Percentiles rank a stretch among this genome's conserved stretches.
Evolutionary conservation across 2,329 filamentous ascomycete genomes (phyloP).

Genomic region (Xylaria sp.): DNA sequence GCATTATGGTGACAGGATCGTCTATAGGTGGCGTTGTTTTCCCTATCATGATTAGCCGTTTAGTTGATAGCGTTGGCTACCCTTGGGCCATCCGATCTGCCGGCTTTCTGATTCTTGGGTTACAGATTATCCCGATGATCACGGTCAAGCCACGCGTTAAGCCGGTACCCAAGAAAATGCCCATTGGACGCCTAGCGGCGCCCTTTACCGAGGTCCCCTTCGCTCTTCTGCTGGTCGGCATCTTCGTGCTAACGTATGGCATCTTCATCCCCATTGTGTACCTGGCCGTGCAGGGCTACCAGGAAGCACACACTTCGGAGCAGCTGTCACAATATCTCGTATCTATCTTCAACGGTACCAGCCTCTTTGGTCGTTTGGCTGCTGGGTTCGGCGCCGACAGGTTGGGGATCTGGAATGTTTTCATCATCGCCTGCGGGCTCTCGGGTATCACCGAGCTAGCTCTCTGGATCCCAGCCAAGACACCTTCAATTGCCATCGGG

Average conservation of each 20-base stretch:
- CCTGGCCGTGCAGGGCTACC: neutral
- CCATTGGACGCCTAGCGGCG: neutral
- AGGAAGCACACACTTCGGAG: neutral
- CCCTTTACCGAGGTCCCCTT: slow-evolving; percentile 8
- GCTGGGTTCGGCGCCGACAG: slow-evolving; percentile 7
- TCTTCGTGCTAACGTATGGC: slow-evolving; percentile 3
- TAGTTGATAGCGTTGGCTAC: slow-evolving; percentile 9
- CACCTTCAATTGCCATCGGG: neutral
- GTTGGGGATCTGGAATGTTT: slow-evolving; percentile 18
- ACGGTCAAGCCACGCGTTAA: neutral
- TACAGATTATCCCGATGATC: slow-evolving; percentile 16
- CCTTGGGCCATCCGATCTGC: slow-evolving; percentile 18
- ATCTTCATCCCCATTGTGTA: slow-evolving; percentile 9
- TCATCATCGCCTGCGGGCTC: slow-evolving; percentile 13
- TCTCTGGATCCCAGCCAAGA: slow-evolving; percentile 17
- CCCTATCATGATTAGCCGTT: slow-evolving; percentile 18
- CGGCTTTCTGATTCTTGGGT: slow-evolving; percentile 24
- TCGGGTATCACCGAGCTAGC: slow-evolving; percentile 12
- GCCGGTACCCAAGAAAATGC: slow-evolving; percentile 17
- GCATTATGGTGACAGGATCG: slow-evolving; percentile 23
- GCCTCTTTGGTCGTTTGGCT: slow-evolving; percentile 11
- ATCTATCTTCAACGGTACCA: neutral
- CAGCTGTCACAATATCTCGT: neutral
- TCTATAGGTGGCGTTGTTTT: slow-evolving; percentile 14
- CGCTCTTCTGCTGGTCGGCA: neutral